These are phyloP conservation scores for Penicillium hordei DNA, from an alignment of 2,329 filamentous ascomycete species.

Conservation along the genomic window DNA sequence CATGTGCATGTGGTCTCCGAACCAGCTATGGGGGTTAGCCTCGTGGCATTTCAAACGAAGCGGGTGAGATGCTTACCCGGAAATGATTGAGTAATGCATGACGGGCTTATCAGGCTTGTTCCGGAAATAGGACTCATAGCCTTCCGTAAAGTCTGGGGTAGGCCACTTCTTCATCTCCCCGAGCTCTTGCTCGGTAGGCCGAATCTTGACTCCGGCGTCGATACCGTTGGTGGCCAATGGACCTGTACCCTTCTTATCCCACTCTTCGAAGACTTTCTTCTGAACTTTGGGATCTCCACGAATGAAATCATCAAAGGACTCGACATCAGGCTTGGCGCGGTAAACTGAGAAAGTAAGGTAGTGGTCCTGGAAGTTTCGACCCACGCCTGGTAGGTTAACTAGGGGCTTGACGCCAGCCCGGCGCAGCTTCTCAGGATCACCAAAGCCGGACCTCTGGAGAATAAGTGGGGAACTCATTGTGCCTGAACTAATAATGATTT, in stretches of 20 bases:
- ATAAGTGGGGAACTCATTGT: slow-evolving; percentile 73
- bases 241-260: slow-evolving; percentile 76
- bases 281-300: slow-evolving; percentile 72
- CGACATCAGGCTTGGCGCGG: slow-evolving; percentile 70
- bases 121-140: slow-evolving; percentile 82
- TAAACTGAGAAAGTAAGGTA: slow-evolving; percentile 70
- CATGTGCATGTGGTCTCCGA: slow-evolving; percentile 57
- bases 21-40: slow-evolving; percentile 34
- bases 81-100: slow-evolving; percentile 80
- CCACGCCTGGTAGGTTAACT: slow-evolving; percentile 70
- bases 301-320: slow-evolving; percentile 78
- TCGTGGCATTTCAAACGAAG: background rate
- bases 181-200: slow-evolving; percentile 68
- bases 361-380: slow-evolving; percentile 75
- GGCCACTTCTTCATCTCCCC: slow-evolving; percentile 70
- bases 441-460: slow-evolving; percentile 72
- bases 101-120: slow-evolving; percentile 82
- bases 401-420: slow-evolving; percentile 67
- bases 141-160: slow-evolving; percentile 65
- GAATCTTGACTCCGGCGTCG: slow-evolving; percentile 75
- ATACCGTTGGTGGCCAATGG: slow-evolving; percentile 77
- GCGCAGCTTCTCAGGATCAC: slow-evolving; percentile 69
- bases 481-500: slow-evolving; percentile 71
- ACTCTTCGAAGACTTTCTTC: slow-evolving; percentile 72
- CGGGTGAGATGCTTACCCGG: slow-evolving; percentile 47